A percentile compares a stretch with the other conserved stretches of the same genome.
Evolutionary conservation across 2,329 filamentous ascomycete species (phyloP).

Genomic region (Cladophialophora yegresii): DNA sequence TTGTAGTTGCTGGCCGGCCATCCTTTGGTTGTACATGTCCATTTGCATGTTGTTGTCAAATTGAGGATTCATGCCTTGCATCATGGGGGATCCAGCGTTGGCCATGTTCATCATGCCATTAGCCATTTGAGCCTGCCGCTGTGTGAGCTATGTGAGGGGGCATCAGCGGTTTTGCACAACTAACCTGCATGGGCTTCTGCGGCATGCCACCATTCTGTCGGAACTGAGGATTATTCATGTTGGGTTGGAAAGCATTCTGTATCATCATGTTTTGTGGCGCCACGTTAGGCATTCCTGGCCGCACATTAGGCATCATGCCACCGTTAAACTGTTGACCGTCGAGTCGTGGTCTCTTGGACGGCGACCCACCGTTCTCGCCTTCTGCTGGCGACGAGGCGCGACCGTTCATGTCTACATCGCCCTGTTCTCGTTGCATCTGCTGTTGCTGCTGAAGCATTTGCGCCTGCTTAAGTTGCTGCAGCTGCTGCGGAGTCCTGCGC

Average conservation of each 20-base stretch:
- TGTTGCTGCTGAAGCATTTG: constrained; percentile 69
- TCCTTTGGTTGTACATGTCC: constrained; percentile 39
- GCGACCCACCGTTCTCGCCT: constrained; percentile 85
- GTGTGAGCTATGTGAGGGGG: constrained; percentile 57
- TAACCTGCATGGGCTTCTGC: constrained; percentile 82
- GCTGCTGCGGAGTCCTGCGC: constrained; percentile 36
- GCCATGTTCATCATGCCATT: constrained; percentile 69
- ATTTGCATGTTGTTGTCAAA: constrained; percentile 43
- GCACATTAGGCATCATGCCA: constrained; percentile 75
- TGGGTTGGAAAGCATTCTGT: constrained; percentile 72
- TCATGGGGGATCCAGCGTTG: constrained; percentile 78
- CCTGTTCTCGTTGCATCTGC: constrained; percentile 82
- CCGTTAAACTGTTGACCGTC: constrained; percentile 72
- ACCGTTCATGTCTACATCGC: constrained; percentile 81
- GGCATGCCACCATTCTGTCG: constrained; percentile 36
- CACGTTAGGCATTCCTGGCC: constrained; percentile 66
- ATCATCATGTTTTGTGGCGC: constrained; percentile 44
- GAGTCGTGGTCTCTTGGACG: constrained; percentile 83
- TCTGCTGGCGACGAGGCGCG: constrained; percentile 79
- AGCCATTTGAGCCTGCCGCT: constrained; percentile 72
- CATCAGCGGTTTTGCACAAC: constrained; percentile 64
- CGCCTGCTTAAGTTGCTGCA: constrained; percentile 30
- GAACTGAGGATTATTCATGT: constrained; percentile 66
- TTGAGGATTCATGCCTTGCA: constrained; percentile 68
- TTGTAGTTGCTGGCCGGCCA: constrained; percentile 45